Evolutionary conservation across 129 eudicot genomes (phyloP), one percentile per base, ranked within the genome.

Genomic region (Saussurea involucrata): DNA sequence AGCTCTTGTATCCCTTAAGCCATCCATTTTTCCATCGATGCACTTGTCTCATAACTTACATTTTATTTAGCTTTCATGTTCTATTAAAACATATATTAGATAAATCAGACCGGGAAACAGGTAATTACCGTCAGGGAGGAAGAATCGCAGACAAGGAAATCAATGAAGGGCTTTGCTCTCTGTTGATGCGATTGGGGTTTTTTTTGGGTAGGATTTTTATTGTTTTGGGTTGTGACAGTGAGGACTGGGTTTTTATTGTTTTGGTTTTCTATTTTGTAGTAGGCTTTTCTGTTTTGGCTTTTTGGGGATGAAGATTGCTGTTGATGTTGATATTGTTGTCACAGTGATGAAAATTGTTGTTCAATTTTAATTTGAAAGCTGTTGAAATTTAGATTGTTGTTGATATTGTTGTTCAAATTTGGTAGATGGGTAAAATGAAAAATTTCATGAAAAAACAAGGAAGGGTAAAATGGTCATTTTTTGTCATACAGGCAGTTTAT

Each of bases 91-190:
- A 18, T 25, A 6, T 63, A 63, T 40, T 31, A 53, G 73, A n/a
- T 18, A 44, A 72, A 73, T 33, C 73, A 79, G 27, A 79, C 63
- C 8, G 37, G 11, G 21, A 71, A 46, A 79, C 71, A 71, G 5
- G 27, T 20, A 73, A 73, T 66, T 83, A 90, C 98, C 98, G 13
- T 93, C 96, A 72, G 96, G 96, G 31, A 93, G 86, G 85, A 90
- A 88, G 77, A 93, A 87, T 2, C 81, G 76, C 63, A 90, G 89
- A 68, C 81, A 88, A 78, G 98, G 95, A 42, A 90, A 86, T 28
- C 95, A 3, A 27, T 37, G 10, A 37, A 37, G 44, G 44, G 2
- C 10, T 37, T 37, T 37, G 44, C 44, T 37, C 12, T 7, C 12
- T 37, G 44, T 37, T 37, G 44, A 37, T 37, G 44, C 44, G 10